Conservation (phyloP, 2,329 filamentous ascomycete genomes). For the Colletotrichum sansevieriae region DNA sequence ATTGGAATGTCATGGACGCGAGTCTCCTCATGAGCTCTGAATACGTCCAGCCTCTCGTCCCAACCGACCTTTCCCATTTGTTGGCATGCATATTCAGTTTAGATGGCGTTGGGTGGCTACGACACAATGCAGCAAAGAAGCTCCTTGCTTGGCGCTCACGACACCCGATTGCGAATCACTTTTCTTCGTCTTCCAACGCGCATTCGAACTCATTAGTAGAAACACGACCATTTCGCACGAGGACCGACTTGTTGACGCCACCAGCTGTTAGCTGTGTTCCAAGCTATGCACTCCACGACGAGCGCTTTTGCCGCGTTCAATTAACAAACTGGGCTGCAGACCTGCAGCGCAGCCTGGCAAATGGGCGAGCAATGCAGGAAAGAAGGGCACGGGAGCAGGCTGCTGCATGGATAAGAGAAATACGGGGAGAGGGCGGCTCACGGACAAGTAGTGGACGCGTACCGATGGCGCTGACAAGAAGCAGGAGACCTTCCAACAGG, state of each 20-base stretch:
- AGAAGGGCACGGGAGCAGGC: conserved; percentile 72
- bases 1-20: conserved; percentile 90
- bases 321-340: conserved; percentile 87
- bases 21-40: conserved; percentile 93
- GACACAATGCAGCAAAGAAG: conserved; percentile 86
- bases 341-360: conserved; percentile 80
- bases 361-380: conserved; percentile 79
- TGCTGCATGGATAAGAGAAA: conserved; percentile 76
- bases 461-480: conserved; percentile 25
- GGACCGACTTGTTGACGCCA: conserved; percentile 45
- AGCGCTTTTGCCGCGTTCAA: conserved; percentile 63
- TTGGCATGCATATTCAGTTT: conserved; percentile 82
- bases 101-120: conserved; percentile 83
- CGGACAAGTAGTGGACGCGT: neutral
- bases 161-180: conserved; percentile 41
- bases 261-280: neutral
- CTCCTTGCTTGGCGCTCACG: conserved; percentile 75
- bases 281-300: conserved; percentile 49
- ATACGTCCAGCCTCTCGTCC: conserved; percentile 83
- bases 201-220: conserved; percentile 50
- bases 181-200: conserved; percentile 45
- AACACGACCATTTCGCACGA: conserved; percentile 51
- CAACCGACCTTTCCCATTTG: conserved; percentile 79
- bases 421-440: conserved; percentile 59
- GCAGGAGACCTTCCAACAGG: conserved; percentile 1